These are phyloP conservation scores for Vanrija humicola DNA, from an alignment of 1,284 basidiomycete genomes.

Conservation along the genomic window DNA sequence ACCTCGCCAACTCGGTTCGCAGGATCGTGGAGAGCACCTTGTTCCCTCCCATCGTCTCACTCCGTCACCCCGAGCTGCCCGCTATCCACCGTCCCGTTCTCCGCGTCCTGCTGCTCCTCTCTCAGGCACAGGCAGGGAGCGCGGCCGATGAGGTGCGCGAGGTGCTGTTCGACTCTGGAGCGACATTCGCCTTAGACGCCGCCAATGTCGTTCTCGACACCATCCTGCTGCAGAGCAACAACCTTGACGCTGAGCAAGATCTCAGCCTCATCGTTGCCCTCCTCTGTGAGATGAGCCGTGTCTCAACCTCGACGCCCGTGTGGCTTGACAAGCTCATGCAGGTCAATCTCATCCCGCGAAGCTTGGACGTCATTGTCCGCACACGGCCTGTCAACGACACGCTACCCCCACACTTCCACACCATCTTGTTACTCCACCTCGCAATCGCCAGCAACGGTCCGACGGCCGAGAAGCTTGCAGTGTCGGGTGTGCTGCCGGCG, in stretches of 20 bases:
- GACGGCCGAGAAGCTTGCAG: conserved; percentile 78
- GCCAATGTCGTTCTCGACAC: conserved; percentile 38
- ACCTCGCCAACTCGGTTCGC: conserved; percentile 63
- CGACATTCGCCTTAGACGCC: conserved; percentile 34
- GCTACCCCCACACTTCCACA: conserved; percentile 60
- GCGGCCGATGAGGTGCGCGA: conserved; percentile 16
- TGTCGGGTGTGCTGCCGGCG: conserved; percentile 73
- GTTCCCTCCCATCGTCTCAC: conserved; percentile 69
- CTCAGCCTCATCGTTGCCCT: conserved; percentile 37
- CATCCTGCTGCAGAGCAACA: not conserved
- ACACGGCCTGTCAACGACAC: conserved; percentile 41
- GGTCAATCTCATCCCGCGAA: conserved; percentile 70
- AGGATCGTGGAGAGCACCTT: conserved; percentile 67
- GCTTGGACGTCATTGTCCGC: conserved; percentile 68
- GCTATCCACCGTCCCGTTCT: conserved; percentile 77
- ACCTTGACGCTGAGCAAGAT: conserved; percentile 24
- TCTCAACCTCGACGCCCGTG: conserved; percentile 9
- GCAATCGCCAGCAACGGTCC: conserved; percentile 70
- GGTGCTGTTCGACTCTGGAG: conserved; percentile 29
- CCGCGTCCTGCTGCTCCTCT: conserved; percentile 71
- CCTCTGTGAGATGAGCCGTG: conserved; percentile 33
- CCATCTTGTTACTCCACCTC: conserved; percentile 80
- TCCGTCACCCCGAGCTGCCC: conserved; percentile 62
- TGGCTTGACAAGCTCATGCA: conserved; percentile 82
- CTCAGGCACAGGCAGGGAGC: conserved; percentile 12